Percentiles rank a stretch among this genome's conserved stretches.
Evolutionary conservation across 495 filamentous ascomycete species (phyloP).

Genomic region (Penicillium steckii): DNA sequence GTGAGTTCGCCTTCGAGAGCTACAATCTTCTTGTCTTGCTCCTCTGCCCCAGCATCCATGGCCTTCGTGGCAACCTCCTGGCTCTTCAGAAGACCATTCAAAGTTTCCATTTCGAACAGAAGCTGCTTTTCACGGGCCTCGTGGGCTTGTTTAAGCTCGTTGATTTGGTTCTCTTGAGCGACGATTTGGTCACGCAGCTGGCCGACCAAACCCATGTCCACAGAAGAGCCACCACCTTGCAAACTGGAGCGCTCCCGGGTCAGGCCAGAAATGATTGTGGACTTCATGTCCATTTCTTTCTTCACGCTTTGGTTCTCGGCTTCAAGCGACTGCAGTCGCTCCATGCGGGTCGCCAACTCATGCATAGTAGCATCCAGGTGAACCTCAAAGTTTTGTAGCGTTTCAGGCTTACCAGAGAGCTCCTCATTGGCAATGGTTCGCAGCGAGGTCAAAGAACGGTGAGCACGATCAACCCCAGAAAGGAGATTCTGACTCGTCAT

Average conservation of each 20-base stretch:
- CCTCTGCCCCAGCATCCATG: constrained; percentile 44
- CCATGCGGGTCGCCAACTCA: constrained; percentile 81
- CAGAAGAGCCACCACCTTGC: constrained; percentile 70
- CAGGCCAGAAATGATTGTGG: constrained; percentile 88
- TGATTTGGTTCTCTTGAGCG: constrained; percentile 79
- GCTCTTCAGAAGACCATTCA: constrained; percentile 58
- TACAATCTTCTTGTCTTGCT: constrained; percentile 62
- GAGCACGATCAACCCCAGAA: constrained; percentile 79
- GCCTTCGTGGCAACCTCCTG: constrained; percentile 42
- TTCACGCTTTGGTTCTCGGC: constrained; percentile 78
- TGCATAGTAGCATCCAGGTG: constrained; percentile 92
- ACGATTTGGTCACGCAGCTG: constrained; percentile 83
- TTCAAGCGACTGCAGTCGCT: constrained; percentile 86
- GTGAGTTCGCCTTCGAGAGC: constrained; percentile 74
- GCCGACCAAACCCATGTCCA: constrained; percentile 91
- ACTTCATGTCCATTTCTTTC: constrained; percentile 95
- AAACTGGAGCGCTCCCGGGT: constrained; percentile 89
- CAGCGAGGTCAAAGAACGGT: constrained; percentile 86
- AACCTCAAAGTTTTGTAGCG: constrained; percentile 88
- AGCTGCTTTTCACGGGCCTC: constrained; percentile 72
- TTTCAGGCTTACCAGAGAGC: constrained; percentile 76
- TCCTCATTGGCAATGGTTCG: constrained; percentile 84
- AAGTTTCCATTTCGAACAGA: constrained; percentile 60
- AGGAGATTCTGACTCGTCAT: constrained; percentile 93
- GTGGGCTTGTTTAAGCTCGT: constrained; percentile 69